Evolutionary conservation across 2,329 filamentous ascomycete genomes (phyloP).

Genomic region (Fusarium chuoi): DNA sequence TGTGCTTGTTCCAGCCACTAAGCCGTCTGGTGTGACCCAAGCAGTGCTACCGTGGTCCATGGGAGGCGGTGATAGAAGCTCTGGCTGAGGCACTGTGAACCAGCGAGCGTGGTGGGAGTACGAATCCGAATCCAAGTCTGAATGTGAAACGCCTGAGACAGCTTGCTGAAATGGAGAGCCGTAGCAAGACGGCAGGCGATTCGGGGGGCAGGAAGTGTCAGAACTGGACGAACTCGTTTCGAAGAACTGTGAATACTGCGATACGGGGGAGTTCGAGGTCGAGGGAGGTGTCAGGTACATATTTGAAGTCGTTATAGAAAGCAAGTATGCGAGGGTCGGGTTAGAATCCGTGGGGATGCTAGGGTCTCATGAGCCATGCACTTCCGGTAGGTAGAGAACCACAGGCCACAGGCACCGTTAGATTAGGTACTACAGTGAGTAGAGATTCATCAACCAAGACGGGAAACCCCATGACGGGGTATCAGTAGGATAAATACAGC

Average conservation of each 20-base stretch:
- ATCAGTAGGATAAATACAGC: constrained; percentile 37
- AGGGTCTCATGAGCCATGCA: constrained; percentile 41
- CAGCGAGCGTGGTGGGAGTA: constrained; percentile 53
- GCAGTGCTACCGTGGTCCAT: constrained; percentile 53
- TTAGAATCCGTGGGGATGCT: constrained; percentile 42
- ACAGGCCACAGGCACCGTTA: constrained; percentile 24
- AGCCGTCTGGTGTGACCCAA: constrained; percentile 55
- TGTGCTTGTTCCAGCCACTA: constrained; percentile 49
- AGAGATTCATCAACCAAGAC: constrained; percentile 39
- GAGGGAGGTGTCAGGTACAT: constrained; percentile 64
- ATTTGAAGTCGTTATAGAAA: constrained; percentile 44
- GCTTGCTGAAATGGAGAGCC: constrained; percentile 55
- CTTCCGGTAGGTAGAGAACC: constrained; percentile 28
- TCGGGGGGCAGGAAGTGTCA: constrained; percentile 41
- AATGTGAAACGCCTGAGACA: constrained; percentile 56
- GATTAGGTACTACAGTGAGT: constrained; percentile 30
- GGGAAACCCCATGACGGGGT: constrained; percentile 34
- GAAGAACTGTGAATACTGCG: constrained; percentile 39
- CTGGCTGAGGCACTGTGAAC: constrained; percentile 28
- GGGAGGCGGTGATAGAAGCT: constrained; percentile 45
- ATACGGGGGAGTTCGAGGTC: constrained; percentile 56
- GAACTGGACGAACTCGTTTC: constrained; percentile 47
- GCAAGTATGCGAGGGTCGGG: constrained; percentile 37
- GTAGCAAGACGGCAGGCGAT: constrained; percentile 56
- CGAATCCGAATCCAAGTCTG: constrained; percentile 53